Conservation (phyloP, 805 yeast species). For the Kazachstania kunashirensis region DNA sequence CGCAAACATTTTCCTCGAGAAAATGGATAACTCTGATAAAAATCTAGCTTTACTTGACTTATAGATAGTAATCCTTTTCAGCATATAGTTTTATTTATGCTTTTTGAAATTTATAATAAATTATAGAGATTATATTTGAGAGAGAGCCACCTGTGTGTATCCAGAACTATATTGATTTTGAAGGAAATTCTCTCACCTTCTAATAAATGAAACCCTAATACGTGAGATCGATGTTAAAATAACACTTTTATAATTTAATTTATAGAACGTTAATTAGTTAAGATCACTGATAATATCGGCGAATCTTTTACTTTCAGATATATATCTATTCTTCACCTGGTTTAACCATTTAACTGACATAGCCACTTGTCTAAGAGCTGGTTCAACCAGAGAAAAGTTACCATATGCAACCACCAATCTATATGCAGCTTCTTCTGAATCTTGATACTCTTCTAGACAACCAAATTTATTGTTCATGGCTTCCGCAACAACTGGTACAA, state of each 20-base stretch:
- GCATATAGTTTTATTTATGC: too few species aligned
- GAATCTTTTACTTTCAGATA: constrained; percentile 15
- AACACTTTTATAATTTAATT: too few species aligned
- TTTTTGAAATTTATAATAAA: too few species aligned
- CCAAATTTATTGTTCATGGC: constrained; percentile 24
- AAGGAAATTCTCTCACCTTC: too few species aligned
- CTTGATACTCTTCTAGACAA: constrained; percentile 22
- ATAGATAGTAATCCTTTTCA: too few species aligned
- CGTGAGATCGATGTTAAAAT: too few species aligned
- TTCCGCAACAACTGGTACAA: constrained; percentile 26
- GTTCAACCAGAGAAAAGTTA: constrained; percentile 37
- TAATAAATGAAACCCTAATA: too few species aligned
- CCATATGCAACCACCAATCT: constrained; percentile 56
- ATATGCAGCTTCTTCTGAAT: constrained; percentile 58
- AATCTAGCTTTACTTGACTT: too few species aligned
- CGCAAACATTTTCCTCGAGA: not conserved
- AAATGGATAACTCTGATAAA: not conserved
- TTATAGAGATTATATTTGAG: too few species aligned
- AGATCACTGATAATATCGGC: constrained; percentile 11
- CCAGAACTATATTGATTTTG: too few species aligned
- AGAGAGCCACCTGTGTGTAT: too few species aligned
- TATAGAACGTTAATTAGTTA: too few species aligned
- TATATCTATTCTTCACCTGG: constrained; percentile 15
- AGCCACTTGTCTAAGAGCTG: constrained; percentile 24
- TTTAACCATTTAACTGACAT: constrained; percentile 26